Base-by-base conservation (phyloP, 345 rosid genomes). In the Boechera stricta region DNA sequence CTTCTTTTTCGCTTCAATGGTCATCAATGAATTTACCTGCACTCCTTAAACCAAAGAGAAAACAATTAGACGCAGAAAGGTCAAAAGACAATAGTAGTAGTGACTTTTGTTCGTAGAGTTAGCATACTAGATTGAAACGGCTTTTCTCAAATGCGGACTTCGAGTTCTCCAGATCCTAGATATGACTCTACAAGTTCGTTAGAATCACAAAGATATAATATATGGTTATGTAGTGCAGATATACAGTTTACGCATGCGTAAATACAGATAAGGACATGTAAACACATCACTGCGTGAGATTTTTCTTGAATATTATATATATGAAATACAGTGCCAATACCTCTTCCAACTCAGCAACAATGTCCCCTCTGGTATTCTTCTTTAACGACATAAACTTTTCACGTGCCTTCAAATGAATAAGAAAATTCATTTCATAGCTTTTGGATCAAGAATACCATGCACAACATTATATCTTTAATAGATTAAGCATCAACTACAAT, bases 321-420 rank as follows among this genome's bases (percentile, higher is more conserved):
- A 44, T 5, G 49, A 55, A 44, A 10, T 29, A 21, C 24, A 21
- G 24, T 21, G 24, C 24, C 56, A 21, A 41, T 86, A 90, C 98
- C 96, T 90, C 97, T 85, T 93, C 98, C 60, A 90, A 80, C 77
- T 85, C 94, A 16, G 89, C 89, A 84, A 93, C 82, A 77, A 91
- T 77, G 59, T 90, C 97, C 52, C 79, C 90, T 57, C 84, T 82
- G 28, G 95, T 81, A 81, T 79, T 93, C 86, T 87, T 93, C 84
- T 89, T 93, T 81, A 90, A 82, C 29, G 98, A 89, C 21, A 88
- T 90, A 87, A 85, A 89, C 79, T 88, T 93, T 68, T 93, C 97
- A 5, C 97, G 94, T 48, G 98, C 93, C 97, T 93, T 83, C 52
- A 74, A 82, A 80, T 29, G 63, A 21, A 59, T 9, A 64, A 64